Base-by-base conservation (phyloP, 805 yeast genomes). In the Sugiyamaella boreocaroliniensis region DNA sequence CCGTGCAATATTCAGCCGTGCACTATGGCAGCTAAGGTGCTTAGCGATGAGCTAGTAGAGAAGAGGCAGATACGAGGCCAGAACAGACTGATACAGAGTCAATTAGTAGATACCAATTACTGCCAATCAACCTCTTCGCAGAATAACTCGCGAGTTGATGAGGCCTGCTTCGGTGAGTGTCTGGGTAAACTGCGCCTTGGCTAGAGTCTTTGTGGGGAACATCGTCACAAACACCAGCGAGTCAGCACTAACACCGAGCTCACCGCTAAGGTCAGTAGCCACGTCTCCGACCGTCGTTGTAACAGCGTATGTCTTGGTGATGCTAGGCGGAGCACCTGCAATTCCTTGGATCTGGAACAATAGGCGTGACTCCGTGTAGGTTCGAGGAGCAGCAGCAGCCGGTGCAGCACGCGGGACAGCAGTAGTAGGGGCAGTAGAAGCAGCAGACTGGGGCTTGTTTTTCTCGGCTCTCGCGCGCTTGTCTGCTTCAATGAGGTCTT, bases 401-500 rank as follows among this genome's bases (percentile, higher is more conserved):
- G 62, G 12, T 9, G 43, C 19, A 40, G 18, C 11, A 11, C n/a
- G n/a, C 2, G 37, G 37, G 8, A 9, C 5, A 5, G 62, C 47
- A 9, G 61, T 47, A 1, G 57, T 49, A 4, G n/a, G n/a, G n/a
- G n/a, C n/a, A n/a, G 60, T 34, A 1, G 57, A 47, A 6, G 62
- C 20, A 2, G 52, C 42, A 7, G 55, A 41, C 19, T 55, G 10
- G 4, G 50, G 2, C 54, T 18, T 9, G 50, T 50, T 32, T 53
- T 45, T 32, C 37, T 32, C 37, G n/a, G 37, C 37, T 10, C 37
- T 4, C 3, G 65, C 67, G 16, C 61, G 55, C 50, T 58, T 62
- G 45, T 68, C 72, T n/a, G 68, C 70, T 49, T 66, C 72, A 48
- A 68, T 68, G 47, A 60, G 64, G 20, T 61, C 67, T 52, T 59